Base-by-base conservation (phyloP, 2,329 filamentous ascomycete species). In the Neofusicoccum ribis region DNA sequence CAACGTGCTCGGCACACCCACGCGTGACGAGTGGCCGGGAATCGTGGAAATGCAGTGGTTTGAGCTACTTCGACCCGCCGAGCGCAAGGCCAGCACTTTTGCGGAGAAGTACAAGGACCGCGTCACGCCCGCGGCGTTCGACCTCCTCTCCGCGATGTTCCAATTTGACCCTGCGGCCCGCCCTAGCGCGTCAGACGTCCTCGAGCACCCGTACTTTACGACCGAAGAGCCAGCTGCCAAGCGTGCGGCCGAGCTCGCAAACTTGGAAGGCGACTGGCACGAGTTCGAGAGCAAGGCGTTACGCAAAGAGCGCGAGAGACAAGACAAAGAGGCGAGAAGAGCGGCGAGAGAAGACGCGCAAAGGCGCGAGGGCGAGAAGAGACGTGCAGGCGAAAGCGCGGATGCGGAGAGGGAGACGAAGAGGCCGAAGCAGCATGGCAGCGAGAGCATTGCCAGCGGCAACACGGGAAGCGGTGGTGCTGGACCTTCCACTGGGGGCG, bases 21-120 rank as follows among this genome's bases (percentile, higher is more conserved):
- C 88, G 47, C 86, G 88, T 64, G 83, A 84, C 39, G 91, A 96
- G 36, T 99, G 96, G 96, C 93, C 95, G 1, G 89, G 88, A 8
- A 86, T 98, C 20, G 84, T 90, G n/a, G 91, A 97, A 65, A 95
- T 97, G 88, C 91, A 94, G 11, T 99, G 95, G 95, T 98, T 96
- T 74, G 92, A 97, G 77, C 86, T 99, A 15, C 85, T 99, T 69
- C 86, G 93, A 14, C 93, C 94, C 1, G 87, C 86, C 1, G 88
- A 91, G 69, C 88, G 89, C 67, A 87, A 88, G 68, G 86, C 88
- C 46, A 91, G 88, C 67, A 84, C 89, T 1, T 97, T 99, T 74
- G 88, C 89, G 39, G 90, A 96, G 36, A 91, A 90, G 72, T 99
- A 97, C 76, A 86, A 86, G 69, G 88, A 92, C 37, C 84, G 88